Conservation (phyloP, 495 filamentous ascomycete genomes). For the Tuber aestivum region DNA sequence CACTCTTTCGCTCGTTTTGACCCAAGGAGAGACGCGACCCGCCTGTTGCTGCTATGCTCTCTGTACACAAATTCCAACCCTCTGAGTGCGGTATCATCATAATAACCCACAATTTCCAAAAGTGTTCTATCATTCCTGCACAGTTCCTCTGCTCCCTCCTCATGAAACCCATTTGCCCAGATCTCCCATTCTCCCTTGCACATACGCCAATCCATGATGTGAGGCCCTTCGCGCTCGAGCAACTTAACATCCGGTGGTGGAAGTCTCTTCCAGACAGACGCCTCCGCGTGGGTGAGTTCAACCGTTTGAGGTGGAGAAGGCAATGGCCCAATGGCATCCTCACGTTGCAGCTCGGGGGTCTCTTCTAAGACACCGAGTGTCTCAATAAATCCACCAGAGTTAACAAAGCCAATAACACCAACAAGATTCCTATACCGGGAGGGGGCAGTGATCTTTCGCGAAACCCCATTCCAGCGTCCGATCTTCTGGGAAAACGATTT, state of each 20-base stretch:
- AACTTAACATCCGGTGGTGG: slow-evolving; percentile 32
- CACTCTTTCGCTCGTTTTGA: slow-evolving; percentile 19
- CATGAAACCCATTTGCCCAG: slow-evolving; percentile 32
- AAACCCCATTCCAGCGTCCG: slow-evolving; percentile 39
- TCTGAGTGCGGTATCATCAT: slow-evolving; percentile 35
- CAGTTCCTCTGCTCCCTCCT: slow-evolving; percentile 23
- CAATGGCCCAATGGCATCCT: slow-evolving; percentile 21
- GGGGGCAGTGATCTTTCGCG: slow-evolving; percentile 37
- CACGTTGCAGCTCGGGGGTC: slow-evolving; percentile 7
- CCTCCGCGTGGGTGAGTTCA: slow-evolving; percentile 38
- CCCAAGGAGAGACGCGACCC: slow-evolving; percentile 25
- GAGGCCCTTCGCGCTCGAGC: slow-evolving; percentile 39
- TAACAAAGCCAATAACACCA: slow-evolving; percentile 43
- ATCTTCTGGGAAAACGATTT: slow-evolving; percentile 22
- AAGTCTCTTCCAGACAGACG: slow-evolving; percentile 40
- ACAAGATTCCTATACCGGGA: slow-evolving; percentile 35
- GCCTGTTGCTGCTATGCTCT: slow-evolving; percentile 13
- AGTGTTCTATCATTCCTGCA: slow-evolving; percentile 17
- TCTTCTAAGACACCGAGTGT: slow-evolving; percentile 43
- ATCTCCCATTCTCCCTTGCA: slow-evolving; percentile 42
- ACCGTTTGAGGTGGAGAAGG: slow-evolving; percentile 32
- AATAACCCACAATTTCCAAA: slow-evolving; percentile 40
- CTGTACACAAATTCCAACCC: slow-evolving; percentile 41
- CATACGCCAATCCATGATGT: slow-evolving; percentile 41
- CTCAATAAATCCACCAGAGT: slow-evolving; percentile 42